Conservation (phyloP, 1,284 basidiomycete genomes). For the Lentinula novae-zelandiae region DNA sequence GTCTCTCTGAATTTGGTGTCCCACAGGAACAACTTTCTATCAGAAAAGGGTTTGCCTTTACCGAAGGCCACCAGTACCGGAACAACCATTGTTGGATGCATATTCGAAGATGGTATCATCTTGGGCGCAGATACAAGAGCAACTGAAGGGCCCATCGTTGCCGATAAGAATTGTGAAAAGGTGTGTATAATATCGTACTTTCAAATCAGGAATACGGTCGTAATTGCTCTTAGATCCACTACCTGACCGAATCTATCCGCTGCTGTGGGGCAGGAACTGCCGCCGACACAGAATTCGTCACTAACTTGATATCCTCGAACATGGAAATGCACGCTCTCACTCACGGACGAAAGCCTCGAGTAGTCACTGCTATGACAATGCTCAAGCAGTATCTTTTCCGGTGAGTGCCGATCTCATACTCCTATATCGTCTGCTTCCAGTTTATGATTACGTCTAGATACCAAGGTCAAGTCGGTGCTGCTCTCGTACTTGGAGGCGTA, state of each 20-base stretch:
- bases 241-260: slow-evolving; percentile 89
- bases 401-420: slow-evolving; percentile 21
- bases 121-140: slow-evolving; percentile 97
- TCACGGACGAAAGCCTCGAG: slow-evolving; percentile 71
- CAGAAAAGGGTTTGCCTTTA: slow-evolving; percentile 61
- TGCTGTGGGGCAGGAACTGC: slow-evolving; percentile 99
- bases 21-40: slow-evolving; percentile 76
- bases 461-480: slow-evolving; percentile 93
- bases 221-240: slow-evolving; percentile 77
- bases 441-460: slow-evolving; percentile 47
- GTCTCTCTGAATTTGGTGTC: background rate
- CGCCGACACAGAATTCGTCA: slow-evolving; percentile 96
- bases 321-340: slow-evolving; percentile 81
- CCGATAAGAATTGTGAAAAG: slow-evolving; percentile 99
- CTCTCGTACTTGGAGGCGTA: slow-evolving; percentile 96
- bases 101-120: slow-evolving; percentile 92
- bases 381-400: slow-evolving; percentile 73
- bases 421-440: background rate
- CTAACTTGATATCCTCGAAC: slow-evolving; percentile 90
- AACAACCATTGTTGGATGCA: slow-evolving; percentile 96
- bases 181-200: slow-evolving; percentile 35
- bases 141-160: slow-evolving; percentile 93
- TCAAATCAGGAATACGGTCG: background rate
- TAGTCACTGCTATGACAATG: slow-evolving; percentile 91
- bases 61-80: slow-evolving; percentile 92